Evolutionary conservation across 2,329 filamentous ascomycete genomes (phyloP), one percentile per base, ranked within the genome.

Genomic region (Metarhizium anisopliae): DNA sequence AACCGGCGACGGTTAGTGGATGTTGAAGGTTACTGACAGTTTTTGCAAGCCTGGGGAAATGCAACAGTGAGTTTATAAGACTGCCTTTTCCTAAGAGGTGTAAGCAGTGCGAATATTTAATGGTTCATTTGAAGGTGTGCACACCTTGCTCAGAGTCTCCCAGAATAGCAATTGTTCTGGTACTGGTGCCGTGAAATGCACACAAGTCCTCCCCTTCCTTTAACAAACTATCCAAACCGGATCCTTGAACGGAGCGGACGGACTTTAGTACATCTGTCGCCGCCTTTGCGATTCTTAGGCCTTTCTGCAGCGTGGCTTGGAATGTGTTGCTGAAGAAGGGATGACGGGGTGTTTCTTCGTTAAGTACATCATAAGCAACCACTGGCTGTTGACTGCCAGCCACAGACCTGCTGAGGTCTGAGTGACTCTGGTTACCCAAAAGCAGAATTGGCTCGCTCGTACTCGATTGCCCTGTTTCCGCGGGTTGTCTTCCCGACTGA

Each of bases 61-160:
- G 64, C 3, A 71, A 66, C 0, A 71, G 59, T n/a, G 67, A 68
- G 53, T 71, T 71, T 14, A 71, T 69, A 4, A 70, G 58, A 55
- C 62, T 68, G 52, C 68, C 71, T 38, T 65, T 65, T 0, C 62
- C 62, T 65, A 36, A 16, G 6, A 10, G 3, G 14, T n/a, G 58
- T 52, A 59, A 38, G 36, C 3, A 14, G 36, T 38, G 2, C 36
- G 36, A 38, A 14, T 38, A 14, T 38, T 38, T 14, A 38, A 38
- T 38, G 36, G 14, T 14, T 38, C 36, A 14, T 10, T 38, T 38
- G 36, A 38, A 14, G 16, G 43, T 47, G 43, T 18, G n/a, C 59
- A 62, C 65, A 49, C 66, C 67, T 66, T 64, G 51, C 40, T 58
- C 60, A 7, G 60, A 61, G 43, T 60, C 58, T 38, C 60, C 58